A percentile compares a stretch with the other conserved stretches of the same genome.
These are phyloP conservation scores for Penicillium thymicola DNA, from an alignment of 2,329 filamentous ascomycete species.

Conservation along the genomic window DNA sequence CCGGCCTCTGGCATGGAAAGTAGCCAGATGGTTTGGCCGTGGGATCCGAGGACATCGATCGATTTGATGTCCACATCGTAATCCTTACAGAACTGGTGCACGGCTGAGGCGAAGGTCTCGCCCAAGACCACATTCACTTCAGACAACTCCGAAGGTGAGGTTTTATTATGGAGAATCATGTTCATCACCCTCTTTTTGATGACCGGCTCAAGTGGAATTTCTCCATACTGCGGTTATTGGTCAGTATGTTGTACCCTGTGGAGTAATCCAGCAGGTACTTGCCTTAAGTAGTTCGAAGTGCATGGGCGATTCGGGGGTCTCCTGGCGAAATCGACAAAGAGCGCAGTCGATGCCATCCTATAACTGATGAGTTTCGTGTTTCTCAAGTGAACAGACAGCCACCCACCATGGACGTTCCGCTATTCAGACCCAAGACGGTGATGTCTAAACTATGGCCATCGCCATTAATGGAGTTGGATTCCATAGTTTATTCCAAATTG, in stretches of 20 bases:
- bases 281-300: conserved; percentile 53
- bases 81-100: conserved; percentile 49
- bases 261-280: not conserved
- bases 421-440: conserved; percentile 55
- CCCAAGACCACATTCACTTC: conserved; percentile 58
- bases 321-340: conserved; percentile 56
- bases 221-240: conserved; percentile 46
- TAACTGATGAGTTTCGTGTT: not conserved
- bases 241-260: not conserved
- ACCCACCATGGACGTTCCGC: conserved; percentile 50
- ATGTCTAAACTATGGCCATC: conserved; percentile 44
- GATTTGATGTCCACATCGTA: conserved; percentile 43
- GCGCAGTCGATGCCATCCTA: conserved; percentile 57
- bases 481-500: conserved; percentile 9
- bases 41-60: conserved; percentile 56
- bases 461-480: conserved; percentile 10
- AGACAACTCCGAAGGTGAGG: conserved; percentile 53
- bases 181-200: conserved; percentile 58
- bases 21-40: conserved; percentile 60
- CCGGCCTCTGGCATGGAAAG: conserved; percentile 51
- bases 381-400: not conserved
- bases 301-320: conserved; percentile 51
- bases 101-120: conserved; percentile 54
- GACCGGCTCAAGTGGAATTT: conserved; percentile 51
- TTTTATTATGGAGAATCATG: conserved; percentile 55